Conservation (phyloP, 495 filamentous ascomycete species). For the Pseudoneurospora amorphoporcata region DNA sequence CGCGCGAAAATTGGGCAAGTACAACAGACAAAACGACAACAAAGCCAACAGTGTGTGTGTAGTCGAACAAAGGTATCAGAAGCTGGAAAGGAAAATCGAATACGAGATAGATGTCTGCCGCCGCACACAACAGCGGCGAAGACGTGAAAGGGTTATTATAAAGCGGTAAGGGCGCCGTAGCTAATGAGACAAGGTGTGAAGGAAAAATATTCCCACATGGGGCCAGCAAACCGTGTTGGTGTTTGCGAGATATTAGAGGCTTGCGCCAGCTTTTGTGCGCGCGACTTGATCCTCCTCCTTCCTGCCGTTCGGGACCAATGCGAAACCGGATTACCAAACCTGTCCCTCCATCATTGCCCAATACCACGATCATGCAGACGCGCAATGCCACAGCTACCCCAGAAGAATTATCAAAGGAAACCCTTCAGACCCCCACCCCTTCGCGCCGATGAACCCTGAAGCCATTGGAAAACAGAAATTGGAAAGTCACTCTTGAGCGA, state of each 20-base stretch:
- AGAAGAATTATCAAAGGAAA: conserved; percentile 18
- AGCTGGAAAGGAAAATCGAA: neutral
- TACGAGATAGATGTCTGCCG: neutral
- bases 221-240: conserved; percentile 45
- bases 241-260: conserved; percentile 32
- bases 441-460: conserved; percentile 19
- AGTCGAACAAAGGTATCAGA: conserved; percentile 25
- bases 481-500: conserved; percentile 4
- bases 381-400: conserved; percentile 20
- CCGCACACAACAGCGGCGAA: conserved; percentile 4
- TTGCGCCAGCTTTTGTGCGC: conserved; percentile 34
- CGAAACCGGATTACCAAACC: conserved; percentile 36
- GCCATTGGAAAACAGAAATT: conserved; percentile 10
- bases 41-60: neutral
- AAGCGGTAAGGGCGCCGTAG: conserved; percentile 36
- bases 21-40: neutral
- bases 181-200: conserved; percentile 39
- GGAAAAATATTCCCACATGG: conserved; percentile 28
- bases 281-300: conserved; percentile 8
- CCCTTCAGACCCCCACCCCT: conserved; percentile 8
- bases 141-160: conserved; percentile 25
- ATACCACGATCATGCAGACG: conserved; percentile 35
- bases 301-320: conserved; percentile 19
- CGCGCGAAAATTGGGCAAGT: neutral
- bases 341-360: conserved; percentile 33